Base-by-base conservation (phyloP, 225 moss, liverwort and hornwort species). In the Marchantia paleacea region DNA sequence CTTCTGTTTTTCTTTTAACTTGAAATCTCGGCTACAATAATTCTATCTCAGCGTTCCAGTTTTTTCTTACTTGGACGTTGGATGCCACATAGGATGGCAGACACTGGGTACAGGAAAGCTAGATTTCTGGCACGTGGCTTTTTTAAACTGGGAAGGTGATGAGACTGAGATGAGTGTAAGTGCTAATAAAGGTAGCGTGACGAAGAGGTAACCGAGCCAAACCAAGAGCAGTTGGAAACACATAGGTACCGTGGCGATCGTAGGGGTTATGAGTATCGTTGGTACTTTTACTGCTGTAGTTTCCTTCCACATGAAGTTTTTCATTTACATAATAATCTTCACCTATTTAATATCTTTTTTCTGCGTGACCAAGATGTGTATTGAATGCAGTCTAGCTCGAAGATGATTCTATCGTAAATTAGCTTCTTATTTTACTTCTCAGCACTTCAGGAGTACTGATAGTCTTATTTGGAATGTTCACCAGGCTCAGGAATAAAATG, bases 151-250 rank as follows among this genome's bases (percentile, higher is more conserved):
- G 66, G 66, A 25, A 0, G 12, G 12, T 66, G 28, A 28, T 8
- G 66, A 11, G 7, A 62, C 62, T 24, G 22, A 5, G n/a, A 22
- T 22, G n/a, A 24, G n/a, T 24, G 66, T 26, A 25, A 12, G 26
- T 3, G 66, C 66, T 66, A 66, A 66, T 66, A 12, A 66, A 66
- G 66, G 66, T 66, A 66, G 66, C 66, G 66, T 66, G 66, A 28
- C 28, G 66, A 29, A 29, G 66, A 66, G 66, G 66, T 66, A 28
- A 66, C 66, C 66, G 66, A 66, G 29, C 66, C 66, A 11, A 66
- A 66, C 4, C 28, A 1, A 28, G 66, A 20, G 26, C 66, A 66
- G 66, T 28, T 66, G 29, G 66, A 8, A 28, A 29, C 66, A n/a
- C 25, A 24, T 63, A 8, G 20, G 30, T 24, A 24, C 62, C 18